These are phyloP conservation scores for Lactifluus pinguis DNA, from an alignment of 768 basidiomycete genomes.

Conservation along the genomic window DNA sequence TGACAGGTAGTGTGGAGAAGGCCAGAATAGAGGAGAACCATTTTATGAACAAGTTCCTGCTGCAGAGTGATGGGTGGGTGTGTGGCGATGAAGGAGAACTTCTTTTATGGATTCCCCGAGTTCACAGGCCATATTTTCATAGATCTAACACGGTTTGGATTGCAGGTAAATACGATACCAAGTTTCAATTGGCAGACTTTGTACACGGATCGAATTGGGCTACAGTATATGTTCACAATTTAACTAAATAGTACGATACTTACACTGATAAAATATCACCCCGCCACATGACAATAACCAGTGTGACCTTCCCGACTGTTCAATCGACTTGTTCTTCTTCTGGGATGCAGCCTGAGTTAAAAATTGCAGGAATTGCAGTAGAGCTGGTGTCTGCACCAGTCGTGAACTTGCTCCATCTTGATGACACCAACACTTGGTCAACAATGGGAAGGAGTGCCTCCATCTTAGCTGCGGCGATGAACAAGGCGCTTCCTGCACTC, in stretches of 20 bases:
- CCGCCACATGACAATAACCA: constrained; percentile 33
- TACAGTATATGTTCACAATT: too few relatives aligned
- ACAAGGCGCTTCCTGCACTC: constrained; percentile 50
- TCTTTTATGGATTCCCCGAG: too few relatives aligned
- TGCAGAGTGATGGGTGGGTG: too few relatives aligned
- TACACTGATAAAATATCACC: constrained; percentile 71
- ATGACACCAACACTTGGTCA: constrained; percentile 49
- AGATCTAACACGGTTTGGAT: too few relatives aligned
- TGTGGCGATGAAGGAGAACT: too few relatives aligned
- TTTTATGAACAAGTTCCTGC: too few relatives aligned
- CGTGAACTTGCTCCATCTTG: constrained; percentile 74
- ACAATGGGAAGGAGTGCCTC: background rate
- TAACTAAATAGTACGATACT: constrained; percentile 64
- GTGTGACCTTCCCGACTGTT: constrained; percentile 26
- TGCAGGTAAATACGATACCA: too few relatives aligned
- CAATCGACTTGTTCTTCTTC: constrained; percentile 25
- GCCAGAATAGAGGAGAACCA: too few relatives aligned
- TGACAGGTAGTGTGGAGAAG: too few relatives aligned
- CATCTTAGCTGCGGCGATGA: constrained; percentile 25
- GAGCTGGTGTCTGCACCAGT: constrained; percentile 31
- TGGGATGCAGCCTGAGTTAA: constrained; percentile 13
- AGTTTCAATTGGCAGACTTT: too few relatives aligned
- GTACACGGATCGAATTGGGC: too few relatives aligned
- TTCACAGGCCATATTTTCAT: too few relatives aligned
- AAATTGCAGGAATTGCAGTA: constrained; percentile 28